Percentiles rank a stretch among this genome's conserved stretches.
These are phyloP conservation scores for Pseudogymnoascus destructans DNA, from an alignment of 2,329 filamentous ascomycete genomes.

Conservation along the genomic window DNA sequence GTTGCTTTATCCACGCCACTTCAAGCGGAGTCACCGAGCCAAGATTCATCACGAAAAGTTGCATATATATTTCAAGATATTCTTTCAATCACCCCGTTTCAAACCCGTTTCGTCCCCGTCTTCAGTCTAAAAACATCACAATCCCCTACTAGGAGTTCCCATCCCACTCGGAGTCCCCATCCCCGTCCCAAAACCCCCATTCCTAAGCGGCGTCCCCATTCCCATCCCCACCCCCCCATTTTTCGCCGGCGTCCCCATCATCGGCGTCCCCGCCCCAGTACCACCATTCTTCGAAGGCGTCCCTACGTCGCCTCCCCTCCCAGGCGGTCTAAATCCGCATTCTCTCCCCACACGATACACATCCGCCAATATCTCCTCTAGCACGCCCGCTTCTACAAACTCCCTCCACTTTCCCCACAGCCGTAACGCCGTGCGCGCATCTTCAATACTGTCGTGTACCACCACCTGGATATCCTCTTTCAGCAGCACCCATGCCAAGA, in stretches of 20 bases:
- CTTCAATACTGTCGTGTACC: slow-evolving; percentile 90
- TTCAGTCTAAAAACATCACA: not conserved
- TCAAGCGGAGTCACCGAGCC: not conserved
- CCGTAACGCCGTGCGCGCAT: slow-evolving; percentile 79
- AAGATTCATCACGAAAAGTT: not conserved
- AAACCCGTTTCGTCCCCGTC: not conserved
- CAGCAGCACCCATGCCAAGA: slow-evolving; percentile 80
- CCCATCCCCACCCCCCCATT: not conserved
- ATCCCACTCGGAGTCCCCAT: not conserved
- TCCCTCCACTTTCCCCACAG: slow-evolving; percentile 84
- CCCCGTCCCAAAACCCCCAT: not conserved
- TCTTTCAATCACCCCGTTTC: not conserved
- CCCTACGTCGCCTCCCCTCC: not conserved
- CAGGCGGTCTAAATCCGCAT: slow-evolving; percentile 43
- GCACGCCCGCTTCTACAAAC: slow-evolving; percentile 71
- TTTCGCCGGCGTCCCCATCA: not conserved
- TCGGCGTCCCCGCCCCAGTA: not conserved
- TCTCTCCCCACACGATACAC: slow-evolving; percentile 59
- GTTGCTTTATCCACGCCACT: not conserved
- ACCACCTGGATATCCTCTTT: slow-evolving; percentile 89
- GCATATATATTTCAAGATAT: not conserved
- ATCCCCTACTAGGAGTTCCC: not conserved
- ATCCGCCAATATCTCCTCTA: slow-evolving; percentile 73
- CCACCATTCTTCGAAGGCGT: slow-evolving; percentile 1
- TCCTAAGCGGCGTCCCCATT: not conserved